phyloP scores from a whole-genome alignment of 306 rosid species.

The Acmispon strigosus region DNA sequence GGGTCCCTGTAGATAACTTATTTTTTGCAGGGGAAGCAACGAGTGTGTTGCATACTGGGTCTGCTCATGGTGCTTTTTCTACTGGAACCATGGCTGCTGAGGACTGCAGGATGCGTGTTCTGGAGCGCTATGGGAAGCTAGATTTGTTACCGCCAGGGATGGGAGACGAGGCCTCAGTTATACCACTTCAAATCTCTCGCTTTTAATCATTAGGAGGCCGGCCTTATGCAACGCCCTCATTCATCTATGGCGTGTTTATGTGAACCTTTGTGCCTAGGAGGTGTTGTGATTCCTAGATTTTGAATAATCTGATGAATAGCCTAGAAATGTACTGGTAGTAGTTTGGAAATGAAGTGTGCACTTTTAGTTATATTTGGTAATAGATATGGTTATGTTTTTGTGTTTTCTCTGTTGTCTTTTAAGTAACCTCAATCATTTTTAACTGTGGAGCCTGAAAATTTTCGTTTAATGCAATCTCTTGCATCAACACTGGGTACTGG shows the following conservation, averaged over 20 bases:
- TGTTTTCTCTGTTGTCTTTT: no score
- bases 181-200: conserved; percentile 87
- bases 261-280: background rate
- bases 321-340: background rate
- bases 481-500: no score
- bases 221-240: no score
- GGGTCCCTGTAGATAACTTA: conserved; percentile 91
- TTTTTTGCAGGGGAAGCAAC: conserved; percentile 99
- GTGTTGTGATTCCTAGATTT: conserved; percentile 2
- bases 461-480: no score
- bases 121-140: conserved; percentile 88
- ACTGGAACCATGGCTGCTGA: conserved; percentile 97
- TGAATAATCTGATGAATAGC: background rate
- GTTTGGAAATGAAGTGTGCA: background rate
- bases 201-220: conserved; percentile 32
- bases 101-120: conserved; percentile 94
- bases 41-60: conserved; percentile 68
- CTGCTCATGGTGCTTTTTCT: conserved; percentile 88
- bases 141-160: conserved; percentile 72
- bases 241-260: background rate
- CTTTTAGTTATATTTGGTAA: background rate
- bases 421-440: no score
- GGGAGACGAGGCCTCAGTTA: conserved; percentile 60
- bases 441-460: no score
- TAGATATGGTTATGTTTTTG: background rate